Base-by-base conservation (phyloP, 768 basidiomycete genomes). In the Rhodotorula graminis region DNA sequence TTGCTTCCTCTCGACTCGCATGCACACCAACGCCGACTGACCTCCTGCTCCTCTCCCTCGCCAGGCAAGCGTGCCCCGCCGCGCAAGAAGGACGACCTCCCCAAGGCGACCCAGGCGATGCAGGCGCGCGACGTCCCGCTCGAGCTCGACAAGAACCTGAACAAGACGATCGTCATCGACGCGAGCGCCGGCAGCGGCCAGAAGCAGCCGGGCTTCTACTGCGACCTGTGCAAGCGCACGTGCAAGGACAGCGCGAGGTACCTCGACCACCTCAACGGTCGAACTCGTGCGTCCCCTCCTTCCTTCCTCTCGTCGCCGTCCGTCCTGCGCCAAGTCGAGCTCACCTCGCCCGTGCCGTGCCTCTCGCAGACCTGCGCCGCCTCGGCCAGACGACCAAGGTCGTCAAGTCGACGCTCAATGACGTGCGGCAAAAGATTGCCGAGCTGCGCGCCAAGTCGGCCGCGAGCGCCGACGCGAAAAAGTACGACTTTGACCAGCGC, bases 371-470 rank as follows among this genome's bases (percentile, higher is more conserved):
- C 84, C 84, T 99, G 63, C 88, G 93, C 55, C 86, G 85, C 37
- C 78, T 98, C n/a, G 96, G 96, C n/a, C 96, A 98, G 83, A 92
- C 92, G 4, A 99, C 95, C 29, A 89, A 89, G 66, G 84, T 96
- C 66, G 89, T 88, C 78, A 87, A 93, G 27, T 97, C 96, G 4
- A 94, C 94, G 0, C 82, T 98, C 27, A 88, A 88, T 75, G 92
- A 99, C 82, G 96, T 99, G 64, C 90, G 92, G 58, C 88, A 88
- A 11, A 88, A 90, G 71, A 98, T 99, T 81, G 91, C 91, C 0
- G 83, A 86, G 50, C 83, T 99, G 44, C 88, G 95, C 23, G 93
- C 91, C 80, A 89, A 88, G 81, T 94, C 94, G 4, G 89, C 88
- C 72, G 88, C 90, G 55, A 88, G 88, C 15, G 87, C 92, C 1